Evolutionary conservation across 352 stramenopile species (phyloP).

Genomic region (Phytophthora lateralis): DNA sequence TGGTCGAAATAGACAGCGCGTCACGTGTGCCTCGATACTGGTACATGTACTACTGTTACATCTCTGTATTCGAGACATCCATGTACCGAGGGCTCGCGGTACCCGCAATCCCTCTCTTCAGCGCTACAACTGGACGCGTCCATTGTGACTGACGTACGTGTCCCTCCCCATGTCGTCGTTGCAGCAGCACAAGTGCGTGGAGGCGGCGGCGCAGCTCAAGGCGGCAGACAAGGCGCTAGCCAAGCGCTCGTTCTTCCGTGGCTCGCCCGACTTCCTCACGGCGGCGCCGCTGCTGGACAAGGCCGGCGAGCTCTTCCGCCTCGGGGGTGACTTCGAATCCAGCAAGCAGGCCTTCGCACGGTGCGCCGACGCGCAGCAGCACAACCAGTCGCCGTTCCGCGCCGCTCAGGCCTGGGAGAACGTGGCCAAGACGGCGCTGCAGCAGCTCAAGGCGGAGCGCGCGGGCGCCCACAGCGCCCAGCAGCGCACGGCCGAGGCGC

Average conservation of each 20-base stretch:
- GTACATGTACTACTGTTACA: too few relatives aligned
- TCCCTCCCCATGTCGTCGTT: conserved; percentile 36
- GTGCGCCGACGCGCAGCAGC: conserved; percentile 65
- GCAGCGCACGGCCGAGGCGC: conserved; percentile 52
- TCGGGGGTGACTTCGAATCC: conserved; percentile 63
- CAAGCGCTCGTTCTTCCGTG: conserved; percentile 71
- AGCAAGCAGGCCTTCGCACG: conserved; percentile 64
- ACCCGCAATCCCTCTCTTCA: not conserved
- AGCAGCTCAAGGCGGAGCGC: conserved; percentile 73
- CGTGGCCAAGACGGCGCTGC: conserved; percentile 67
- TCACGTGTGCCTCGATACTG: too few relatives aligned
- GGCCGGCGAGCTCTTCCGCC: conserved; percentile 71
- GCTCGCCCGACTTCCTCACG: conserved; percentile 68
- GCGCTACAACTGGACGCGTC: not conserved
- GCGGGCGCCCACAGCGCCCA: conserved; percentile 25
- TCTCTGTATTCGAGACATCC: too few relatives aligned
- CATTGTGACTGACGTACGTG: too few relatives aligned
- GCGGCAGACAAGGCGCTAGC: conserved; percentile 63
- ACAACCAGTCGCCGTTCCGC: conserved; percentile 79
- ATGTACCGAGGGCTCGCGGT: too few relatives aligned
- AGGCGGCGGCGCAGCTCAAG: conserved; percentile 54
- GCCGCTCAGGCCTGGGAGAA: conserved; percentile 79
- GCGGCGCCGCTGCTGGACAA: conserved; percentile 76
- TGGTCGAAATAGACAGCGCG: too few relatives aligned
- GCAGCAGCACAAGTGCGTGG: conserved; percentile 57